Evolutionary conservation across 164 flowering plant species (phyloP).

Genomic region (Vitis cinerea): DNA sequence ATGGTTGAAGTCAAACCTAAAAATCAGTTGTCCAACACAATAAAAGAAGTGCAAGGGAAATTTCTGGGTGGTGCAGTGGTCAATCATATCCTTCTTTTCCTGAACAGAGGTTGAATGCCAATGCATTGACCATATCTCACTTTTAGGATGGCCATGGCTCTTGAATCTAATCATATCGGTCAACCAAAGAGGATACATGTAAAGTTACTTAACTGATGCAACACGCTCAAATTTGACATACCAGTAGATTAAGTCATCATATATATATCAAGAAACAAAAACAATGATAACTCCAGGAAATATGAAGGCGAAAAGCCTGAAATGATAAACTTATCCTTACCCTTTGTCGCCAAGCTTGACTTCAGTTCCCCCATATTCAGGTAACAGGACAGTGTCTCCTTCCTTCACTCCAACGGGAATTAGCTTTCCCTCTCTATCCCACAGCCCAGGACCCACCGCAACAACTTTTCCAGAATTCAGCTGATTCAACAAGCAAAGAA

Average conservation of each 20-base stretch:
- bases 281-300: background rate
- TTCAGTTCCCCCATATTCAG: conserved; percentile 59
- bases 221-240: no score
- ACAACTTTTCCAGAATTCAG: conserved; percentile 57
- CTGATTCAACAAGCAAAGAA: conserved; percentile 20
- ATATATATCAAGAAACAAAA: background rate
- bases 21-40: no score
- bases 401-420: conserved; percentile 50
- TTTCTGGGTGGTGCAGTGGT: no score
- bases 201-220: background rate
- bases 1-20: no score
- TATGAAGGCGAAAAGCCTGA: background rate
- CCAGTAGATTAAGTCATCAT: no score
- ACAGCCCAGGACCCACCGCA: conserved; percentile 59
- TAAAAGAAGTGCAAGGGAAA: no score
- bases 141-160: no score
- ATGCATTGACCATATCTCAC: no score
- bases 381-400: conserved; percentile 57
- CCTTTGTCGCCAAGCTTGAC: conserved; percentile 52
- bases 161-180: no score
- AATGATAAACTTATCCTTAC: conserved; percentile 21
- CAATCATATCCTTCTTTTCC: no score
- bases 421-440: conserved; percentile 35
- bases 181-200: background rate
- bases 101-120: no score